phyloP scores from a whole-genome alignment of 345 rosid species.

The Eucalyptus microcorys region DNA sequence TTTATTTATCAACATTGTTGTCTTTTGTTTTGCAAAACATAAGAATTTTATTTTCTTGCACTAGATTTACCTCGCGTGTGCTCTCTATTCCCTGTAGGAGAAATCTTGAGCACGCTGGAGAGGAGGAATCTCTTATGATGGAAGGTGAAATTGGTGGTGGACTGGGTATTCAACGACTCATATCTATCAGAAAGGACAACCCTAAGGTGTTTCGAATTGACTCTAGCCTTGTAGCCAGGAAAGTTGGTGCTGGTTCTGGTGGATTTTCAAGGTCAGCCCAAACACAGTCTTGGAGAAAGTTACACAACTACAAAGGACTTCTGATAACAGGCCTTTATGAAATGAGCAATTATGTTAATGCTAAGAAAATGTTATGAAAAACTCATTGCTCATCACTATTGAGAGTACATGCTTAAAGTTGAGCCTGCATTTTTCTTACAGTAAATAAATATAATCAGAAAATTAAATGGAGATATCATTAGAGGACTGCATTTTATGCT shows the following conservation, averaged over 20 bases:
- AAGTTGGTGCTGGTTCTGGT: conserved; percentile 90
- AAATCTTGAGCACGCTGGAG: conserved; percentile 67
- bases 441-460: not conserved
- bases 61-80: not conserved
- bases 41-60: not conserved
- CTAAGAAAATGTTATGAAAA: not conserved
- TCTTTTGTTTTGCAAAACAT: not conserved
- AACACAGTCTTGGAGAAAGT: not conserved
- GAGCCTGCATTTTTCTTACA: not conserved
- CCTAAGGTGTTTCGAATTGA: conserved; percentile 39
- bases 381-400: not conserved
- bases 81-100: conserved; percentile 30
- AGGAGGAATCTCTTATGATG: conserved; percentile 50
- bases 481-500: not conserved
- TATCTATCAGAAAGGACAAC: conserved; percentile 32
- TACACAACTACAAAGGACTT: not conserved
- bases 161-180: conserved; percentile 40
- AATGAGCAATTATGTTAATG: not conserved
- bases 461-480: not conserved
- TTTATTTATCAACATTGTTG: not conserved
- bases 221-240: conserved; percentile 57
- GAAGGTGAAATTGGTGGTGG: conserved; percentile 88
- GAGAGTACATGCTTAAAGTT: not conserved
- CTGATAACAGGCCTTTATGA: not conserved
- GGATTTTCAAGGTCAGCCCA: conserved; percentile 74